Conservation (phyloP, 495 filamentous ascomycete genomes). For the Penicillium coprophilum region DNA sequence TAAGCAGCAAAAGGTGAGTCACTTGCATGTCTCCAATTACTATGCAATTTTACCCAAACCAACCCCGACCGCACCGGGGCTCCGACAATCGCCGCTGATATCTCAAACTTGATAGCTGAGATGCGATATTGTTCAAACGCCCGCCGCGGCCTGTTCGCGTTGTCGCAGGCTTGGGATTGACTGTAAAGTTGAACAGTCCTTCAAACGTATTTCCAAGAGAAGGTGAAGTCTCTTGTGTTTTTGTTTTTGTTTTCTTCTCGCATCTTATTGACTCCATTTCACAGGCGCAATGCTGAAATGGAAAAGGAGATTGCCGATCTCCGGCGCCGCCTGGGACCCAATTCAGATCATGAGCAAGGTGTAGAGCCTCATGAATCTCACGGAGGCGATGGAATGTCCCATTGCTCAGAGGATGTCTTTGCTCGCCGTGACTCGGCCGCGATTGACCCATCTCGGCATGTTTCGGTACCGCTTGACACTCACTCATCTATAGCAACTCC, state of each 20-base stretch:
- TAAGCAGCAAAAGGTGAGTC: conserved; percentile 51
- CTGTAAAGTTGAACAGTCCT: conserved; percentile 50
- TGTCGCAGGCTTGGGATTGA: conserved; percentile 48
- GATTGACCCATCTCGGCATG: conserved; percentile 31
- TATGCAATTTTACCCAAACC: conserved; percentile 1
- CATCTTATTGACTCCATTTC: conserved; percentile 13
- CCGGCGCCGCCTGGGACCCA: conserved; percentile 41
- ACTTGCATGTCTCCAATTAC: conserved; percentile 13
- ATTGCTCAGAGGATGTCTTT: conserved; percentile 43
- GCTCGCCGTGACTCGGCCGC: conserved; percentile 34
- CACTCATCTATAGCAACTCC: conserved; percentile 41
- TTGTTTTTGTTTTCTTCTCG: neutral
- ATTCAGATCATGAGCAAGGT: conserved; percentile 30
- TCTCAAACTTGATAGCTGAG: conserved; percentile 32
- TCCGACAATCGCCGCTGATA: conserved; percentile 8
- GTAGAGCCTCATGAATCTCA: conserved; percentile 30
- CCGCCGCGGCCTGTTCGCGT: conserved; percentile 48
- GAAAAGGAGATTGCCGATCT: conserved; percentile 51
- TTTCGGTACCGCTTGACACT: conserved; percentile 41
- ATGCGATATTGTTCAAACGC: conserved; percentile 51
- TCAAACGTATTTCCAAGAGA: conserved; percentile 51
- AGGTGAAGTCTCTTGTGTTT: conserved; percentile 26
- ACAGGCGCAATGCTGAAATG: conserved; percentile 52
- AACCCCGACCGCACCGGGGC: neutral
- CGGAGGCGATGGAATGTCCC: conserved; percentile 38